Conservation (phyloP, 2,329 filamentous ascomycete genomes). For the Chaetomium globosum region DNA sequence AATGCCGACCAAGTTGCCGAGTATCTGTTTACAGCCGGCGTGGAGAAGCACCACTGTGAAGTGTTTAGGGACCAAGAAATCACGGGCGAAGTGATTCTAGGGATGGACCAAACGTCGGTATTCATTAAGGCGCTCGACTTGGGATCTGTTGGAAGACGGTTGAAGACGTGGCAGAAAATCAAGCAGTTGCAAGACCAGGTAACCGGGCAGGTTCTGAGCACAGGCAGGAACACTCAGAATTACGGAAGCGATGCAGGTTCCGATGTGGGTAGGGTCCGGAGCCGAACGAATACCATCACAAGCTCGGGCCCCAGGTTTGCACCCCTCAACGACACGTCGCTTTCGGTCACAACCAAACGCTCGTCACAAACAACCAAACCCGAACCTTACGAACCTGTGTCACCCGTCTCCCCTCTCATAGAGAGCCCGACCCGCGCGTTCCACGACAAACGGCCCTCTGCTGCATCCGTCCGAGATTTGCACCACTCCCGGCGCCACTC, state of each 20-base stretch:
- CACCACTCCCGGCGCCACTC: constrained; percentile 87
- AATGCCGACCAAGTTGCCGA: constrained; percentile 80
- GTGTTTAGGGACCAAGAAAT: constrained; percentile 97
- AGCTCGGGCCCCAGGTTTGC: constrained; percentile 49
- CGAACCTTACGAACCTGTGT: constrained; percentile 47
- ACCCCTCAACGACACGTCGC: constrained; percentile 49
- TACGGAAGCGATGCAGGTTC: constrained; percentile 63
- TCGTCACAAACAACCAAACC: constrained; percentile 58
- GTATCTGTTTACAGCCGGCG: constrained; percentile 80
- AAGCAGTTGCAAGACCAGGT: constrained; percentile 89
- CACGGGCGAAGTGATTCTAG: constrained; percentile 85
- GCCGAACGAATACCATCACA: constrained; percentile 61
- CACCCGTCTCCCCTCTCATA: constrained; percentile 47
- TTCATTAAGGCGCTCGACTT: constrained; percentile 96
- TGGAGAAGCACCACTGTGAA: constrained; percentile 88
- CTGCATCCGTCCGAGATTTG: constrained; percentile 78
- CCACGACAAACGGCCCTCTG: constrained; percentile 68
- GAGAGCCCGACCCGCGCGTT: constrained; percentile 53
- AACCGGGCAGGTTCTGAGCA: constrained; percentile 52
- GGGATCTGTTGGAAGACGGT: constrained; percentile 81
- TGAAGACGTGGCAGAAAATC: constrained; percentile 97
- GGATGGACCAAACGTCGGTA: constrained; percentile 92
- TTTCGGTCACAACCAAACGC: constrained; percentile 53
- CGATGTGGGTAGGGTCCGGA: constrained; percentile 57
- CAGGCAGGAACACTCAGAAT: constrained; percentile 57